phyloP scores from a whole-genome alignment of 345 rosid genomes.

The Corymbia maculata region DNA sequence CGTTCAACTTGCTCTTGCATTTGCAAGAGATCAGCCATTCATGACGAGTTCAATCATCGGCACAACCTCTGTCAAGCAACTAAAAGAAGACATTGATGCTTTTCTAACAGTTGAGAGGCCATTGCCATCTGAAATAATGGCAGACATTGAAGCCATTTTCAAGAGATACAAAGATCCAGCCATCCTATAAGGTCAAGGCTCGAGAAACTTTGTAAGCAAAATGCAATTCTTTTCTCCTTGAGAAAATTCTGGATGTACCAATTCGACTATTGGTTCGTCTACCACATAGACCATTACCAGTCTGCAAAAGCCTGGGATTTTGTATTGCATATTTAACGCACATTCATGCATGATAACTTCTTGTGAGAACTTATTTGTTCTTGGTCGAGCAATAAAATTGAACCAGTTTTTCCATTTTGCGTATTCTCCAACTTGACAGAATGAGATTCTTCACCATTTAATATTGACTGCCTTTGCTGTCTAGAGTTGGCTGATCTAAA shows the following conservation, averaged over 20 bases:
- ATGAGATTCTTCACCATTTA: too few species aligned
- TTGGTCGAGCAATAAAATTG: background rate
- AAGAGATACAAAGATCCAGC: conserved; percentile 64
- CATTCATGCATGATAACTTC: background rate
- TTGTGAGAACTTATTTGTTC: too few species aligned
- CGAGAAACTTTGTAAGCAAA: background rate
- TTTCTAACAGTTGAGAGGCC: conserved; percentile 55
- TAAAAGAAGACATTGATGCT: conserved; percentile 79
- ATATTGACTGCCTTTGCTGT: too few species aligned
- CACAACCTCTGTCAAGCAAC: conserved; percentile 65
- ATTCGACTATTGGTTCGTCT: background rate
- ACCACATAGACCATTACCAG: background rate
- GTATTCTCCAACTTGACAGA: too few species aligned
- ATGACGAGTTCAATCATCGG: conserved; percentile 78
- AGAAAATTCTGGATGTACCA: background rate
- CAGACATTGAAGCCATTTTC: conserved; percentile 54
- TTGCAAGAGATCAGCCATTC: conserved; percentile 69
- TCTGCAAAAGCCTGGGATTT: background rate
- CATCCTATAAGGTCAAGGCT: conserved; percentile 4
- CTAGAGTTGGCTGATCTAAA: too few species aligned
- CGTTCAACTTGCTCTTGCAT: conserved; percentile 69
- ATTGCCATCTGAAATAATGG: conserved; percentile 46
- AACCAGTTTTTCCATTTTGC: too few species aligned
- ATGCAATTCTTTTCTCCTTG: background rate
- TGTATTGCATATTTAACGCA: background rate